Conservation (phyloP, 257 asterid genomes). For the Fraxinus quadrangulata region DNA sequence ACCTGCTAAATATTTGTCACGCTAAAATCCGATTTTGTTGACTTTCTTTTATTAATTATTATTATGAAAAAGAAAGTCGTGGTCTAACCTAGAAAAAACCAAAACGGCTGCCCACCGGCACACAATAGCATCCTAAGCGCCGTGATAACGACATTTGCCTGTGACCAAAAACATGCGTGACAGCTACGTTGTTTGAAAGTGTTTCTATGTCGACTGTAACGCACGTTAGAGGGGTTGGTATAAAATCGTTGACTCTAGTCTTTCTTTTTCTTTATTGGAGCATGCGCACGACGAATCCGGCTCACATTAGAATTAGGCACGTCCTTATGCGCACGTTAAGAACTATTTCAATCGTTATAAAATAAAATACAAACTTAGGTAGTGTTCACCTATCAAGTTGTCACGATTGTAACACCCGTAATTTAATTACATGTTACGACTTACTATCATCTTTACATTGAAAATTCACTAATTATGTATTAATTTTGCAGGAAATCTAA, state of each 20-base stretch:
- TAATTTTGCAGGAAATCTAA: constrained; percentile 51
- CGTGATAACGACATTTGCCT: not conserved
- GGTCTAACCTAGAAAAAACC: not conserved
- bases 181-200: constrained; percentile 17
- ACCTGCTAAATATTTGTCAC: not conserved
- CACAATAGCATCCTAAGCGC: not conserved
- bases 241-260: not conserved
- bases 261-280: not conserved
- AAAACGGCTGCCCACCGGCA: not conserved
- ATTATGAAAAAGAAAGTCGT: not conserved
- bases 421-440: no score
- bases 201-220: not conserved
- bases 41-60: not conserved
- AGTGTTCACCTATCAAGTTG: no score
- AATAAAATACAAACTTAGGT: no score
- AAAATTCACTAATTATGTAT: not conserved
- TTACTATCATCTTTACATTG: not conserved
- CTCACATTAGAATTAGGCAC: constrained; percentile 18
- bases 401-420: not conserved
- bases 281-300: constrained; percentile 20
- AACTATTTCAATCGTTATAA: not conserved
- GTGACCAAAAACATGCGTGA: not conserved
- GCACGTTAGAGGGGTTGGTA: not conserved
- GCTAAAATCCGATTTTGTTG: not conserved
- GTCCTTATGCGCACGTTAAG: not conserved